Evolutionary conservation across 257 asterid species (phyloP).

Genomic region (Perilla frutescens): DNA sequence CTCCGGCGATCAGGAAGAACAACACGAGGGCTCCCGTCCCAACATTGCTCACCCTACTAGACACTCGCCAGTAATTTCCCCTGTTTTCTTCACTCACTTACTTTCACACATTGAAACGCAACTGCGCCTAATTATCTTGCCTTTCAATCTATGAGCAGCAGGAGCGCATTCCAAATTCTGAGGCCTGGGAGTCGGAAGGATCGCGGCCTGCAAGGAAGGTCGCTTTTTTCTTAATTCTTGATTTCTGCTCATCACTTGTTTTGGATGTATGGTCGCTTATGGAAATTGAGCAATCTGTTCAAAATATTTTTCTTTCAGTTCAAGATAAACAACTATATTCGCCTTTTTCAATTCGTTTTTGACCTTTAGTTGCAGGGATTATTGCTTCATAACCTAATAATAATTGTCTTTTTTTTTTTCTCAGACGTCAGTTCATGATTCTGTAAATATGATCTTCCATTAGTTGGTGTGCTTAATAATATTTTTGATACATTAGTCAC

Average conservation of each 20-base stretch:
- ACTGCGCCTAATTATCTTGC: background rate
- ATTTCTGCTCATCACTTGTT: background rate
- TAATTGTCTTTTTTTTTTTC: slow-evolving; percentile 3
- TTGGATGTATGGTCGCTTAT: slow-evolving; percentile 20
- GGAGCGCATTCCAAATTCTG: slow-evolving; percentile 44
- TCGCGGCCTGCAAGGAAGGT: slow-evolving; percentile 46
- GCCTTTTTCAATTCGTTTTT: background rate
- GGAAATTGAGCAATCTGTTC: background rate
- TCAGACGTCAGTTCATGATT: background rate
- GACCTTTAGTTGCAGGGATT: background rate
- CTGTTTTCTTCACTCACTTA: background rate
- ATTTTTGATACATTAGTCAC: slow-evolving; percentile 29
- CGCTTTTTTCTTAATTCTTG: slow-evolving; percentile 14
- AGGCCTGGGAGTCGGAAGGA: slow-evolving; percentile 48
- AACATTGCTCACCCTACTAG: slow-evolving; percentile 27
- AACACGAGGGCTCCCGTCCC: slow-evolving; percentile 37
- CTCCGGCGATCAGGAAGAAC: slow-evolving; percentile 53
- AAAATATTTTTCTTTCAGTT: too few species aligned
- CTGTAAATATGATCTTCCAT: background rate
- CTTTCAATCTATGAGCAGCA: slow-evolving; percentile 41
- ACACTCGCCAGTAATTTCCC: slow-evolving; percentile 41
- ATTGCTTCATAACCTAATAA: background rate
- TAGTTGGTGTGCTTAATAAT: slow-evolving; percentile 16
- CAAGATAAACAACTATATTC: too few species aligned
- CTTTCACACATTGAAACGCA: background rate